Conservation (phyloP, 345 rosid genomes). For the Iberis pinnata region DNA sequence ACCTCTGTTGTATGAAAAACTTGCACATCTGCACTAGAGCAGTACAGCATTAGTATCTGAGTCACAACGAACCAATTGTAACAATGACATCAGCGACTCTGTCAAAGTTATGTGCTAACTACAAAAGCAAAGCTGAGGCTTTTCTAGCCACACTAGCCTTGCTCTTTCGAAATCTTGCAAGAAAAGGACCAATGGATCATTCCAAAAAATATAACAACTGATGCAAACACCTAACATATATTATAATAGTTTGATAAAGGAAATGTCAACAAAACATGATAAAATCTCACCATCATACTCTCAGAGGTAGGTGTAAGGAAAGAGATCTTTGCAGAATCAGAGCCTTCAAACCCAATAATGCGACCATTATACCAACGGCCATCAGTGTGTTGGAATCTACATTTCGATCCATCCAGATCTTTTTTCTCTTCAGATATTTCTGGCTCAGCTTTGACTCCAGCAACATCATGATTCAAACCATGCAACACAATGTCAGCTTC, state of each 20-base stretch:
- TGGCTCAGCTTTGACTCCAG: slow-evolving; percentile 43
- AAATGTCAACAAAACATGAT: not conserved
- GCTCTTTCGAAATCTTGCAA: not conserved
- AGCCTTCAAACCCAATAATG: slow-evolving; percentile 47
- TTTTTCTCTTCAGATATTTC: slow-evolving; percentile 42
- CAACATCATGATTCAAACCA: slow-evolving; percentile 23
- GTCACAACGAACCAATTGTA: slow-evolving; percentile 14
- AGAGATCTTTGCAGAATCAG: slow-evolving; percentile 57
- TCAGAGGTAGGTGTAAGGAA: slow-evolving; percentile 85
- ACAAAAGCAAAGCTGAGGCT: not conserved
- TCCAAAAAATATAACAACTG: not conserved
- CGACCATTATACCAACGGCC: slow-evolving; percentile 96
- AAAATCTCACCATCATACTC: slow-evolving; percentile 66
- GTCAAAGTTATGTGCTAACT: not conserved
- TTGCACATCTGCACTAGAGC: slow-evolving; percentile 90
- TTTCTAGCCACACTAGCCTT: not conserved
- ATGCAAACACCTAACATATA: not conserved
- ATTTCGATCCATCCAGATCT: slow-evolving; percentile 58
- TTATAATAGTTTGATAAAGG: not conserved
- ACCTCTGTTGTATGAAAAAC: slow-evolving; percentile 90
- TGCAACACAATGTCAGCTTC: slow-evolving; percentile 49
- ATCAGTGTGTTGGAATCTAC: slow-evolving; percentile 60
- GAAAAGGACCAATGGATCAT: not conserved
- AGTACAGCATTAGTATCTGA: slow-evolving; percentile 46
- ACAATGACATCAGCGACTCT: not conserved